phyloP scores from a whole-genome alignment of 2,329 filamentous ascomycete species.

The Didymella lethalis region DNA sequence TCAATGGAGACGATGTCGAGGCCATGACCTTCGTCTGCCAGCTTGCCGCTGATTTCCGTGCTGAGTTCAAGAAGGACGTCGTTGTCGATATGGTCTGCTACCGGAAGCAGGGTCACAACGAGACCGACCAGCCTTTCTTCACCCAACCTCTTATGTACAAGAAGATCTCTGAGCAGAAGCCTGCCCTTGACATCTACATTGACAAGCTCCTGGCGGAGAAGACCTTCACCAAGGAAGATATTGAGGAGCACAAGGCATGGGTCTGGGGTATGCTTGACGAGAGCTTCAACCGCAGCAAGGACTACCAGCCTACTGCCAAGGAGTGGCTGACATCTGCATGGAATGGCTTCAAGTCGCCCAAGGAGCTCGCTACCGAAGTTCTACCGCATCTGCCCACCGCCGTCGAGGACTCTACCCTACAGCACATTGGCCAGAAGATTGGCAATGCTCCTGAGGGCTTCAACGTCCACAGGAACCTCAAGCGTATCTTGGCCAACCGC shows the following conservation, averaged over 20 bases:
- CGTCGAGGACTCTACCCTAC: conserved; percentile 74
- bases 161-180: conserved; percentile 84
- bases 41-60: conserved; percentile 95
- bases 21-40: conserved; percentile 98
- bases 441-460: conserved; percentile 83
- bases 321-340: conserved; percentile 99
- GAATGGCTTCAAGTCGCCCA: conserved; percentile 99
- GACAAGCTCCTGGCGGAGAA: conserved; percentile 90
- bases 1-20: conserved; percentile 98
- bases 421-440: conserved; percentile 84
- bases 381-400: conserved; percentile 90
- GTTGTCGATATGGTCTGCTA: conserved; percentile 99
- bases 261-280: conserved; percentile 99
- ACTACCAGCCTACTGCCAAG: conserved; percentile 94
- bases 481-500: conserved; percentile 89
- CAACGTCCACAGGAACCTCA: conserved; percentile 90
- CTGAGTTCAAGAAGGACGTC: conserved; percentile 97
- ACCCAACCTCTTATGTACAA: conserved; percentile 99
- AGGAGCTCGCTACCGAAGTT: conserved; percentile 93
- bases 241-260: conserved; percentile 99
- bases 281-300: conserved; percentile 95
- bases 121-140: conserved; percentile 98
- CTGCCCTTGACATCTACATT: conserved; percentile 89
- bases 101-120: conserved; percentile 98
- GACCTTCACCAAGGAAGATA: conserved; percentile 95